Evolutionary conservation across 306 rosid genomes (phyloP).

Genomic region (Luffa aegyptiaca): DNA sequence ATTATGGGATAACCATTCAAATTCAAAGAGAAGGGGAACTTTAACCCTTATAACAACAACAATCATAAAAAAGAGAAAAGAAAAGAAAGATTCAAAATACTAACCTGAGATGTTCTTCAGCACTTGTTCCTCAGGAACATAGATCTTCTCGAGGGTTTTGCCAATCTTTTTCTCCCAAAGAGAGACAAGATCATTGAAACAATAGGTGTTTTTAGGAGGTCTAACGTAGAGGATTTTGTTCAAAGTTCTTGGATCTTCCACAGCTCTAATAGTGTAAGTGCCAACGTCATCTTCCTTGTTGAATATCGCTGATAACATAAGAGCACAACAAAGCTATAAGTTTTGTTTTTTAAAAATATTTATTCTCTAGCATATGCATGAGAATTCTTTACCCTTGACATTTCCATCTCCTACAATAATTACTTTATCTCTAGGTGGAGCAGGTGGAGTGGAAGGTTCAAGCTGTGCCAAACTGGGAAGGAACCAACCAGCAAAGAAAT

Average conservation of each 20-base stretch:
- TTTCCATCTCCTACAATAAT: background rate
- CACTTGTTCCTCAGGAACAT: background rate
- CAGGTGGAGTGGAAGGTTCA: background rate
- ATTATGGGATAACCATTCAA: too few species aligned
- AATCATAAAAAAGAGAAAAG: too few species aligned
- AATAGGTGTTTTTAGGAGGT: background rate
- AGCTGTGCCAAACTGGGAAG: background rate
- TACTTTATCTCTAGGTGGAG: background rate
- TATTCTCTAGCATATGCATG: too few species aligned
- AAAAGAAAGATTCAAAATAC: background rate
- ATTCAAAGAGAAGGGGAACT: too few species aligned
- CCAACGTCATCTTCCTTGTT: background rate
- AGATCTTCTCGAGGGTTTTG: background rate
- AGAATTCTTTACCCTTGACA: background rate
- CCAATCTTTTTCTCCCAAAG: background rate
- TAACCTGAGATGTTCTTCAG: background rate
- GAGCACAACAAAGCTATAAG: background rate
- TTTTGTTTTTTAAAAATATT: too few species aligned
- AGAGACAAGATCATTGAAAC: background rate
- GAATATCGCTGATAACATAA: background rate
- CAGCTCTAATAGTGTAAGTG: background rate
- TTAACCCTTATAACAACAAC: too few species aligned
- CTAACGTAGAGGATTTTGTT: background rate
- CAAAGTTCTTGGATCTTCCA: background rate
- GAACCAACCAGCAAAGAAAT: background rate